Base-by-base conservation (phyloP, 139 green algal species). In the Chlorella sp. region DNA sequence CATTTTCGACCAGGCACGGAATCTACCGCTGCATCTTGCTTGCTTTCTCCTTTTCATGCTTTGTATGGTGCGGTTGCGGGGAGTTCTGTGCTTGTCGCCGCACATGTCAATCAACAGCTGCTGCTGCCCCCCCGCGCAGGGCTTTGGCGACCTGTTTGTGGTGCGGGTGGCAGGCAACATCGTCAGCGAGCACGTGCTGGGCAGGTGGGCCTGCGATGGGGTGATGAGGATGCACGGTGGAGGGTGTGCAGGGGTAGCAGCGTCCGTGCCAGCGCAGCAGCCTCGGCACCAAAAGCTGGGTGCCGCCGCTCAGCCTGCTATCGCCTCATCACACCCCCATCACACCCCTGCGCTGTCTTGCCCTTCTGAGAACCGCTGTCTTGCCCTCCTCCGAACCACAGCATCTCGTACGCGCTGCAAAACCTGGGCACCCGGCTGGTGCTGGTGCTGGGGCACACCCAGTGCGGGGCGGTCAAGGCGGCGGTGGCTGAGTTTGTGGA, bases 111-210 rank as follows among this genome's bases (percentile, higher is more conserved):
- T n/a, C n/a, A n/a, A n/a, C n/a, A n/a, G n/a, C n/a, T n/a, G n/a
- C n/a, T n/a, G n/a, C n/a, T n/a, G n/a, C n/a, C n/a, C 44, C 44
- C 11, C 44, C 44, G 4, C 36, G 64, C 64, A 71, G 64, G 64
- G 64, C 64, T 71, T 71, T 71, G 64, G 64, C n/a, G 64, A 71
- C 64, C 28, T 71, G 28, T 71, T 71, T 71, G 64, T 71, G 28
- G 64, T 71, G 64, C 64, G 64, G n/a, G 64, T 71, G 64, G 64
- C 64, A 6, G 64, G 64, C 64, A 71, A 71, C 64, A 38, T 71
- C 7, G n/a, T 30, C 2, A 71, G 64, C 64, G 64, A 71, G 28
- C 64, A 71, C 64, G 64, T 71, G 64, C 64, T 71, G 64, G 64
- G 64, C 64, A 71, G 64, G 64, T 71, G 64, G 44, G 44, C 44